Evolutionary conservation across 1,139 yeast species (phyloP), one percentile per base, ranked within the genome.

Genomic region (Dujonia santamariae): DNA sequence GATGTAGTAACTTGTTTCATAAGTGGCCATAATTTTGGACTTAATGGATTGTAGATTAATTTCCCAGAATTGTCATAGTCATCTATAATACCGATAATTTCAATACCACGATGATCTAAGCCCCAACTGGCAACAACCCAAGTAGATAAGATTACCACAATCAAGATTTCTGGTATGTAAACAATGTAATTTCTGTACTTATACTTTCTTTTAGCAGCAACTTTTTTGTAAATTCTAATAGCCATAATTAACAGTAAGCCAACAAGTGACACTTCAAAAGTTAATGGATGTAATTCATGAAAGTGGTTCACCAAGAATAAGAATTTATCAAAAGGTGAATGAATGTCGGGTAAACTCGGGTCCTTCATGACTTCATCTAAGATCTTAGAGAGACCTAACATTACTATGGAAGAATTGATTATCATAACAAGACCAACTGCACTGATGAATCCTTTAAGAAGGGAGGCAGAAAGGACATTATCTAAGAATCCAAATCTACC

Each of bases 391-490:
- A 92, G 61, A 0, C 96, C 96, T 29, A 90, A 58, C 54, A 83
- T 85, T 4, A 82, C 75, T 13, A 88, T 77, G 16, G 75, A 51
- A 3, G 96, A 83, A 51, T 85, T 88, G 32, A 87, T 72, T 14
- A 87, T 68, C 92, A 92, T 90, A 7, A 90, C 90, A 13, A 86
- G 53, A 9, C 97, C 97, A n/a, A 92, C 95, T 0, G 95, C 96
- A 30, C 92, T 76, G 27, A 92, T 85, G 54, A 92, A 92, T 0
- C 97, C 97, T 46, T 94, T 74, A 20, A 92, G 65, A 26, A 92
- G 64, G 0, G 96, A 82, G 8, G 87, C 83, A 39, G 94, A 82
- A 37, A 92, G 67, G 0, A 92, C 90, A 42, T 87, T 86, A 49
- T 92, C 97, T 32, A 92, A 65, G 52, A 82, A 92, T 0, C 98